phyloP scores from a whole-genome alignment of 2,329 filamentous ascomycete species.

The Fusarium tjaetaba region DNA sequence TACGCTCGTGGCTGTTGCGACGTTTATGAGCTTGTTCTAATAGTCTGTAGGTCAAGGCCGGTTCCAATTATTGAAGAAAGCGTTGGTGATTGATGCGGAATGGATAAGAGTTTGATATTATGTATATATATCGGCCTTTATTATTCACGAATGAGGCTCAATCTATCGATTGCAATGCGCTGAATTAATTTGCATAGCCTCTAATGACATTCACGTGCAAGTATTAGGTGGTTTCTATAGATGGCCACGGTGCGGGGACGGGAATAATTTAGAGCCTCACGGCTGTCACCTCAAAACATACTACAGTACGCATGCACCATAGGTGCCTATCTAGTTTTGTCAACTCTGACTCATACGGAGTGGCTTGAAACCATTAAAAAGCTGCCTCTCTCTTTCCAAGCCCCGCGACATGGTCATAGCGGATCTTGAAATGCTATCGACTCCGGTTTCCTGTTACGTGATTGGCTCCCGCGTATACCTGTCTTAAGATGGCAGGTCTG shows the following conservation, averaged over 20 bases:
- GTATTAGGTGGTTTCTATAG: background rate
- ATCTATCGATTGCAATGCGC: too few relatives aligned
- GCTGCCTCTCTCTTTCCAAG: background rate
- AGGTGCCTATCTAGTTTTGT: background rate
- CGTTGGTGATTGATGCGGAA: fast-evolving
- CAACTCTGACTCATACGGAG: background rate
- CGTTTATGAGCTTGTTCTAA: conserved; percentile 38
- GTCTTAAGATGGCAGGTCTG: background rate
- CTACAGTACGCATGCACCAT: background rate
- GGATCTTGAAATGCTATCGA: background rate
- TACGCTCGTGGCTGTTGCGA: background rate
- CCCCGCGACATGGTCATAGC: background rate
- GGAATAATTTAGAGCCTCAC: too few relatives aligned
- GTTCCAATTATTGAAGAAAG: background rate
- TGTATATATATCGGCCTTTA: background rate
- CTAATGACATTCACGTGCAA: fast-evolving
- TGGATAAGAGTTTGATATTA: too few relatives aligned
- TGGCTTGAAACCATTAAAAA: background rate
- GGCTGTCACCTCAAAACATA: too few relatives aligned
- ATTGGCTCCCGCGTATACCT: background rate
- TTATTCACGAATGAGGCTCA: fast-evolving
- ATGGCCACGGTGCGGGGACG: too few relatives aligned
- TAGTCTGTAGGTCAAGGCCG: conserved; percentile 12
- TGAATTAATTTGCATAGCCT: background rate
- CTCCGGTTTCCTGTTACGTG: background rate